phyloP scores from a whole-genome alignment of 805 yeast genomes.

The Kodamaea neixiangensis region DNA sequence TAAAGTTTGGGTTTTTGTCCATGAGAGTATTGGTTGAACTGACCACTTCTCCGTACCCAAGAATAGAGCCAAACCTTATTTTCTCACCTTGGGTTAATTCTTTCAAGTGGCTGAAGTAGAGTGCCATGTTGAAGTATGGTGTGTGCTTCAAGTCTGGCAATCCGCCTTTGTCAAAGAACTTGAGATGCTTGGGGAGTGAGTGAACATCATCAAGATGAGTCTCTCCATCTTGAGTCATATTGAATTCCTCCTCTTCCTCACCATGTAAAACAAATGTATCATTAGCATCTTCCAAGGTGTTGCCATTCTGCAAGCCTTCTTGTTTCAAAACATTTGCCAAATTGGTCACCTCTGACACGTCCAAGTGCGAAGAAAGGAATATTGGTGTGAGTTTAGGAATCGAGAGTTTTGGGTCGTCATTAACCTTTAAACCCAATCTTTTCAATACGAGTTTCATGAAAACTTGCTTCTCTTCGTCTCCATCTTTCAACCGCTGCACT shows the following conservation, averaged over 20 bases:
- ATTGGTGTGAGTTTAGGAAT: constrained; percentile 73
- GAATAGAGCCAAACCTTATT: constrained; percentile 57
- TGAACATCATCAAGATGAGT: constrained; percentile 50
- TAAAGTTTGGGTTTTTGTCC: constrained; percentile 65
- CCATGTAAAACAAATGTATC: constrained; percentile 58
- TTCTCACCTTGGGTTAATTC: constrained; percentile 20
- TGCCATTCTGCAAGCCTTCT: constrained; percentile 32
- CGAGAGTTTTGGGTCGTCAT: constrained; percentile 44
- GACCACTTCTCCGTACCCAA: constrained; percentile 83
- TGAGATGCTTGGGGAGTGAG: constrained; percentile 54
- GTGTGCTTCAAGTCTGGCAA: constrained; percentile 57
- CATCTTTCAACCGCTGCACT: constrained; percentile 25
- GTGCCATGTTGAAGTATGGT: constrained; percentile 68
- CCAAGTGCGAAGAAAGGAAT: constrained; percentile 47
- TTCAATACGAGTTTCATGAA: constrained; percentile 60
- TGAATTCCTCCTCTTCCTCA: constrained; percentile 31
- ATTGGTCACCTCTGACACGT: constrained; percentile 29
- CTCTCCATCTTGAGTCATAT: constrained; percentile 18
- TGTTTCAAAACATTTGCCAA: constrained; percentile 43
- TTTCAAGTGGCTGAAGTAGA: constrained; percentile 51
- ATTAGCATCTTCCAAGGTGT: constrained; percentile 48
- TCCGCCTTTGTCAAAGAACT: constrained; percentile 41
- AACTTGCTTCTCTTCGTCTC: constrained; percentile 44
- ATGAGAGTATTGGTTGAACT: constrained; percentile 83
- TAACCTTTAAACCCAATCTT: constrained; percentile 71